Evolutionary conservation across 306 rosid genomes (phyloP), one percentile per base, ranked within the genome.

Genomic region (Castanea crenata): DNA sequence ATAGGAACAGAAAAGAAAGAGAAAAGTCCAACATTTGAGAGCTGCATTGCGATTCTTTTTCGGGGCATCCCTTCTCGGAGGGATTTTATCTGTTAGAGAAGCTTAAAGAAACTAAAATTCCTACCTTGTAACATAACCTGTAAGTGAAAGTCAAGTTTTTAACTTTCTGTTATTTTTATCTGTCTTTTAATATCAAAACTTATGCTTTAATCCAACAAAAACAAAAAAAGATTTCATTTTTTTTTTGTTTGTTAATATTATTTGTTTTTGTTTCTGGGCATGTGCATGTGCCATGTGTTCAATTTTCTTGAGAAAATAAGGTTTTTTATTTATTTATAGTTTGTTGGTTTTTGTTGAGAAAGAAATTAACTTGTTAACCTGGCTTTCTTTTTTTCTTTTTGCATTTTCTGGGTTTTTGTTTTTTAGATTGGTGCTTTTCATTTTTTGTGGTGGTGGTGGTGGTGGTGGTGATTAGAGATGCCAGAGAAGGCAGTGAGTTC

Each of bases 401-500:
- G 12, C 35, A 8, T 10, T 76, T 49, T 46, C 62, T 74, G 84
- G 82, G 74, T 67, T 79, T 74, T 74, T 29, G 52, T 38, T 41
- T 41, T 49, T 12, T 84, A 67, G 81, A 79, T 74, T 73, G 78
- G 76, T 62, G 67, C 69, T 8, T n/a, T n/a, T n/a, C n/a, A 0
- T 23, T 23, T 41, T 29, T 41, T 68, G 46, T 49, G 74, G 54
- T 67, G 23, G 69, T 19, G 77, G 76, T 74, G 55, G 62, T 69
- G 14, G 29, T 31, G 79, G 79, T 81, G 62, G 72, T 25, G 27
- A 63, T 76, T 75, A 75, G 79, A 83, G 86, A 94, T 94, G 98
- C 86, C 89, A 58, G 90, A 86, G 83, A 92, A 87, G 88, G 91
- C 77, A 15, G 77, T 75, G 61, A 74, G 68, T 77, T 80, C 83